Percentiles rank a stretch among this genome's conserved stretches.
Evolutionary conservation across 257 asterid species (phyloP).

Genomic region (Verbena officinalis): DNA sequence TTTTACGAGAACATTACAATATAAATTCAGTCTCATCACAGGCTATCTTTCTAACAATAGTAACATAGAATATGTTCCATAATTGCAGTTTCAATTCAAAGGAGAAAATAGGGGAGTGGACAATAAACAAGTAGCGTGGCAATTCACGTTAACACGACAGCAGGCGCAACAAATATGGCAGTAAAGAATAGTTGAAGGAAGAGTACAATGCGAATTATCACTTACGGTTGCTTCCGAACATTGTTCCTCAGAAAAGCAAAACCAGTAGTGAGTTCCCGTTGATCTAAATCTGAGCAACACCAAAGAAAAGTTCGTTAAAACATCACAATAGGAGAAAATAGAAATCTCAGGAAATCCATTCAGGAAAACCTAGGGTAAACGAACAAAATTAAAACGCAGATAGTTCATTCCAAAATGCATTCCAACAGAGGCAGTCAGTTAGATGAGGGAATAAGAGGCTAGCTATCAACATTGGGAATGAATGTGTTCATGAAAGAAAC

Average conservation of each 20-base stretch:
- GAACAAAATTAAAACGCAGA: slow-evolving; percentile 2
- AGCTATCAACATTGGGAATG: not conserved
- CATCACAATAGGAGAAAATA: not conserved
- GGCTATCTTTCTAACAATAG: slow-evolving; percentile 10
- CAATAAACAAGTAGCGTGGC: not conserved
- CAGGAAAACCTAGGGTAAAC: slow-evolving; percentile 2
- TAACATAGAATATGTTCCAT: not conserved
- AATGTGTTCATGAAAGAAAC: slow-evolving; percentile 10
- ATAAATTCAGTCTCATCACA: slow-evolving; percentile 5
- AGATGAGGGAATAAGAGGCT: not conserved
- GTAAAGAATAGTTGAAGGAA: slow-evolving; percentile 23
- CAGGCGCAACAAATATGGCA: slow-evolving; percentile 17
- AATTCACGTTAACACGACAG: not conserved
- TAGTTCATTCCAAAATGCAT: not conserved
- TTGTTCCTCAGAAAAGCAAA: slow-evolving; percentile 31
- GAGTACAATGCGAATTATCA: not conserved
- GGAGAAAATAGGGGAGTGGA: slow-evolving; percentile 5
- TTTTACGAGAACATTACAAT: slow-evolving; percentile 1
- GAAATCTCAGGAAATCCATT: not conserved
- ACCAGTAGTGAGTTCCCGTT: slow-evolving; percentile 24
- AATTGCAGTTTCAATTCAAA: not conserved
- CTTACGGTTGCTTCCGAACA: slow-evolving; percentile 71
- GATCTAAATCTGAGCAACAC: slow-evolving; percentile 35
- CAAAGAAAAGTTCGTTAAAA: slow-evolving; percentile 4
- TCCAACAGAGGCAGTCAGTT: not conserved